A percentile compares a stretch with the other conserved stretches of the same genome.
Conservation (phyloP, 2,329 filamentous ascomycete genomes). For the Microdochium trichocladiopsis region DNA sequence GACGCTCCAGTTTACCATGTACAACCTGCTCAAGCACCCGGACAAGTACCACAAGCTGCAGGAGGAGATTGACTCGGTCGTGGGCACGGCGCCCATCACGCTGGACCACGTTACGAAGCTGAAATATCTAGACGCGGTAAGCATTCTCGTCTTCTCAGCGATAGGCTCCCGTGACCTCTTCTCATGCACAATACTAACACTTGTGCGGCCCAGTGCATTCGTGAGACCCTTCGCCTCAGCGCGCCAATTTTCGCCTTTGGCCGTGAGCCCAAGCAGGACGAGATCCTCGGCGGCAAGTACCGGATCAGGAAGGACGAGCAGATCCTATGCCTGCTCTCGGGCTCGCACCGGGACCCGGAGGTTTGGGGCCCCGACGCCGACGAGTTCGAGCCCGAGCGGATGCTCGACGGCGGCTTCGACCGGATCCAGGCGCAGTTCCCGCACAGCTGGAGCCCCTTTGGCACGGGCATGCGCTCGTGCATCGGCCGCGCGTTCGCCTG, state of each 20-base stretch:
- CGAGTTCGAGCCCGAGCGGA: constrained; percentile 55
- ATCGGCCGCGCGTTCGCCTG: constrained; percentile 47
- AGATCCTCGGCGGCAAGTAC: constrained; percentile 47
- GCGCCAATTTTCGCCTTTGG: constrained; percentile 42
- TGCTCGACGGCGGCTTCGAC: constrained; percentile 47
- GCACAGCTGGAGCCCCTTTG: constrained; percentile 30
- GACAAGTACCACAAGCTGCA: constrained; percentile 37
- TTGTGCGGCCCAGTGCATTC: constrained; percentile 24
- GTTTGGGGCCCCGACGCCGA: no score
- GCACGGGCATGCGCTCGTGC: constrained; percentile 43
- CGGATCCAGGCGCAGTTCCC: not conserved
- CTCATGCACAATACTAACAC: not conserved
- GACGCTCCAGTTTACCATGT: constrained; percentile 39
- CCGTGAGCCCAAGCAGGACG: constrained; percentile 30
- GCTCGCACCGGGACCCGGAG: constrained; percentile 45
- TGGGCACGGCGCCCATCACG: constrained; percentile 35
- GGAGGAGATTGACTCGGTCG: constrained; percentile 43
- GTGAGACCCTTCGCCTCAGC: constrained; percentile 45
- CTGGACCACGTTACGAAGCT: constrained; percentile 41
- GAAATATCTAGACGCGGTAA: constrained; percentile 40
- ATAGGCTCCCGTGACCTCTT: not conserved
- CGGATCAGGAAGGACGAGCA: constrained; percentile 34
- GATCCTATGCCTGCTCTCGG: constrained; percentile 36
- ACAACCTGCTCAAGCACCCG: constrained; percentile 42
- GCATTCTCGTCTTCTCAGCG: not conserved